Conservation (phyloP, 2,329 filamentous ascomycete species). For the Thelonectria discophora region DNA sequence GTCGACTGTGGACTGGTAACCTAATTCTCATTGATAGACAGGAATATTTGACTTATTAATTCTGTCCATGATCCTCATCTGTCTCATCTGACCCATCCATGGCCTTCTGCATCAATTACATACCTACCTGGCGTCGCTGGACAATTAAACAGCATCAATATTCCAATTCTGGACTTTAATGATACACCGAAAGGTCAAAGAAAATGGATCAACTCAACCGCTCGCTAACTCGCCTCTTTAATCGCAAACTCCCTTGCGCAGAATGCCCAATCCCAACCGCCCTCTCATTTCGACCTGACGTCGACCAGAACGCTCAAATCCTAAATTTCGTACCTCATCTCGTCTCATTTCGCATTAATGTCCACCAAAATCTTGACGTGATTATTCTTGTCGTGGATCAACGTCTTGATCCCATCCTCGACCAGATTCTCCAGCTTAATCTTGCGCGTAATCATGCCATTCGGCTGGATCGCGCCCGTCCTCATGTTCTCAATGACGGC, state of each 20-base stretch:
- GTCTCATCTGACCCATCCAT: too few species aligned
- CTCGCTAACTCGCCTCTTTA: neutral
- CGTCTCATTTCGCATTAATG: slow-evolving; percentile 32
- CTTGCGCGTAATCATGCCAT: slow-evolving; percentile 68
- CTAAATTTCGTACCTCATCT: neutral
- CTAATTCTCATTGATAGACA: too few species aligned
- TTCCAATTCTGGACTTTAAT: too few species aligned
- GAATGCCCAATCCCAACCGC: neutral
- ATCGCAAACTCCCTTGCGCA: neutral
- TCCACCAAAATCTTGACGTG: slow-evolving; percentile 71
- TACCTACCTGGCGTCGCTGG: too few species aligned
- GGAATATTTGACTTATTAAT: neutral
- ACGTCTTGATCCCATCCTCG: slow-evolving; percentile 63
- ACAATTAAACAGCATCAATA: too few species aligned
- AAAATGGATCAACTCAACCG: too few species aligned
- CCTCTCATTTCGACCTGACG: slow-evolving; percentile 32
- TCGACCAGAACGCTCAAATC: slow-evolving; percentile 69
- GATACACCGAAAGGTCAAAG: too few species aligned
- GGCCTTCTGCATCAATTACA: too few species aligned
- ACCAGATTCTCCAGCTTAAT: slow-evolving; percentile 65
- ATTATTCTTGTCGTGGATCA: slow-evolving; percentile 67
- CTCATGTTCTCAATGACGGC: slow-evolving; percentile 60
- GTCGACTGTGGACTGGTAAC: neutral
- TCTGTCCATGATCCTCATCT: too few species aligned
- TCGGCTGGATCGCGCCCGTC: slow-evolving; percentile 56